A percentile compares a stretch with the other conserved stretches of the same genome.
These are phyloP conservation scores for Citrus mangshanensis DNA, from an alignment of 345 rosid species.

Conservation along the genomic window DNA sequence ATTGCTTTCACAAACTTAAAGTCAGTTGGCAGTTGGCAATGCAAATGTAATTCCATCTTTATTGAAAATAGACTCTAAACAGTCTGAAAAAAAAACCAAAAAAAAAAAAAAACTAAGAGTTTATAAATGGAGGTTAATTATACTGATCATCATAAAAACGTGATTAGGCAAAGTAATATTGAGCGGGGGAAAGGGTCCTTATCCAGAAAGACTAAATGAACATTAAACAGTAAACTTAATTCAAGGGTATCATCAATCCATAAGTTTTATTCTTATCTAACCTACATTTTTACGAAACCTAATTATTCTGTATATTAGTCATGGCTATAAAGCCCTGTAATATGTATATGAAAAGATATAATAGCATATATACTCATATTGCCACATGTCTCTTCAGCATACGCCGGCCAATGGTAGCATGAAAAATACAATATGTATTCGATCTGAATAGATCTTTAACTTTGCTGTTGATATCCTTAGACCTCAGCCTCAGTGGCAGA, in stretches of 20 bases:
- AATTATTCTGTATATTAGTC: neutral
- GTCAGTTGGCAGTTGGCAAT: neutral
- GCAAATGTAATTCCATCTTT: neutral
- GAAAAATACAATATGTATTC: neutral
- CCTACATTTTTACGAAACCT: too few species aligned
- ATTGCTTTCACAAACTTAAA: neutral
- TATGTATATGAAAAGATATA: neutral
- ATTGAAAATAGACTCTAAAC: neutral
- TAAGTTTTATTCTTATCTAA: neutral
- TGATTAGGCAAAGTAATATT: neutral
- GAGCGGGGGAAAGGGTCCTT: neutral
- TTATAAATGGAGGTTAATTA: neutral
- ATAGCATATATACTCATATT: neutral
- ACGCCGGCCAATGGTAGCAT: neutral
- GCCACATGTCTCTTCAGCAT: conserved; percentile 5
- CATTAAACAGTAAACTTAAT: too few species aligned
- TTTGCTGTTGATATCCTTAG: neutral
- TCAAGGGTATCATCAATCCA: neutral
- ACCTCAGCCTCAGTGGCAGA: neutral
- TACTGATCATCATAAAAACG: neutral
- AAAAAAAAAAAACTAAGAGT: neutral
- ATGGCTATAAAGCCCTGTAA: neutral
- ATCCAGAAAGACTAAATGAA: too few species aligned
- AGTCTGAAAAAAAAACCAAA: neutral
- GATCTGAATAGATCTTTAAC: neutral